Base-by-base conservation (phyloP, 306 rosid species). In the Hippophae gyantsensis region DNA sequence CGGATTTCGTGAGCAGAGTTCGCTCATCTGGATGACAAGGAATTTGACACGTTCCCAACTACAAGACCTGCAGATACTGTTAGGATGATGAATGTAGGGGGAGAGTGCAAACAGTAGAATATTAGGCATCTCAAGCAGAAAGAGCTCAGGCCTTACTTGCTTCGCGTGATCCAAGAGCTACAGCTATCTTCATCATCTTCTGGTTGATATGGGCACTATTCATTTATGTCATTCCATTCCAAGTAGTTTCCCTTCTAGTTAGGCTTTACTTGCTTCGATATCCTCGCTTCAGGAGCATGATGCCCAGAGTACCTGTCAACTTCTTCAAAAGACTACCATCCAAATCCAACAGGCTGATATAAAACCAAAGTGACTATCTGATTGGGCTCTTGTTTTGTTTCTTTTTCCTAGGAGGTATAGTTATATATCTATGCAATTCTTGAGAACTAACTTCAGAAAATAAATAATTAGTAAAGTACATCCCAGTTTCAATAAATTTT, bases 281-380 rank as follows among this genome's bases (percentile, higher is more conserved):
- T 68, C 97, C 99, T 38, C 76, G 94, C 41, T 82, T 93, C 71
- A 69, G 99, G 57, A 69, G 80, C 81, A 88, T 60, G 76, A 9
- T 72, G 84, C 99, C 97, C 23, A 84, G 97, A 0, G 95, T 83
- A 5, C 95, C 99, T 0, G 82, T 88, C 26, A 93, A 93, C 71
- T 93, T 93, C 82, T 88, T 93, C 90, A 93, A 86, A 84, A 79
- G 99, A 57, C 56, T 88, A 78, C 95, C 99, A 26, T 76, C 94
- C 5, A 88, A 70, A 73, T 74, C 95, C 3, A 97, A 93, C 43
- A 66, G 60, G 88, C 43, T 93, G 43, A 70, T 93, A 12, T 82
- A 81, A 86, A 38, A 58, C 27, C 44, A 10, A 13, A 32, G 58
- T 44, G 54, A 14, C 38, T 53, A 41, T 11, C 41, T 10, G 52